A percentile compares a stretch with the other conserved stretches of the same genome.
phyloP scores from a whole-genome alignment of 306 rosid genomes.

The Lathyrus aphaca region DNA sequence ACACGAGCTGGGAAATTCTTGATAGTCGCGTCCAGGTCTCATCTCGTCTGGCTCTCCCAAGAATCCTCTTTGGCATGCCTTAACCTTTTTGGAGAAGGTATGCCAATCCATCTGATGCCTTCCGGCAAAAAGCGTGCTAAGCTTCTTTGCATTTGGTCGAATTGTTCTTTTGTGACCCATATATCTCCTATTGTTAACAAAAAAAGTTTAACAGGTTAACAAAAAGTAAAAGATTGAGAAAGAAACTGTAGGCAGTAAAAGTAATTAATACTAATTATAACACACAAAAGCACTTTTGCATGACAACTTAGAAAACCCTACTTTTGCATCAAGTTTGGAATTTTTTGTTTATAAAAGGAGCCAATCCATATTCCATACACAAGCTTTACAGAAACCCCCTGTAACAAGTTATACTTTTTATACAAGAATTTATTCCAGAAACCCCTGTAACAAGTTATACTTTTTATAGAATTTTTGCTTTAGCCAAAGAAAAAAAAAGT shows the following conservation, averaged over 20 bases:
- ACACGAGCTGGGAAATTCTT: conserved; percentile 80
- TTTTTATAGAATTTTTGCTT: conserved; percentile 9
- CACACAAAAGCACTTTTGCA: conserved; percentile 1
- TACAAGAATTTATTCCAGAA: conserved; percentile 3
- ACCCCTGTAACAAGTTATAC: conserved; percentile 32
- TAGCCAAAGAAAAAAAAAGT: conserved; percentile 12
- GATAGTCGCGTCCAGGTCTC: conserved; percentile 87
- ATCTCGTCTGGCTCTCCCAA: conserved; percentile 97
- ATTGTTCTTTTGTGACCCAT: conserved; percentile 98
- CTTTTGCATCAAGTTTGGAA: conserved; percentile 30
- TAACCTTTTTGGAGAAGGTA: conserved; percentile 71
- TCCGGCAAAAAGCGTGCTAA: conserved; percentile 70
- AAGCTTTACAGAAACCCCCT: conserved; percentile 17
- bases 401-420: conserved; percentile 31
- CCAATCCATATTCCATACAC: conserved; percentile 2
- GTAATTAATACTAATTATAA: conserved; percentile 6
- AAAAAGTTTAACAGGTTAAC: conserved; percentile 13
- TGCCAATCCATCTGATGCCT: conserved; percentile 84
- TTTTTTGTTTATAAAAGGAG: conserved; percentile 15
- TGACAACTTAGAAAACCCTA: conserved; percentile 12
- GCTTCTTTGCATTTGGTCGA: conserved; percentile 95
- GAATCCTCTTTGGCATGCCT: conserved; percentile 81
- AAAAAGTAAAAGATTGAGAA: background rate
- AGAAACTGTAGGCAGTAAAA: background rate
- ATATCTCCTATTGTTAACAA: conserved; percentile 69